phyloP scores from a whole-genome alignment of 1,284 basidiomycete species.

The Mycena citricolor region DNA sequence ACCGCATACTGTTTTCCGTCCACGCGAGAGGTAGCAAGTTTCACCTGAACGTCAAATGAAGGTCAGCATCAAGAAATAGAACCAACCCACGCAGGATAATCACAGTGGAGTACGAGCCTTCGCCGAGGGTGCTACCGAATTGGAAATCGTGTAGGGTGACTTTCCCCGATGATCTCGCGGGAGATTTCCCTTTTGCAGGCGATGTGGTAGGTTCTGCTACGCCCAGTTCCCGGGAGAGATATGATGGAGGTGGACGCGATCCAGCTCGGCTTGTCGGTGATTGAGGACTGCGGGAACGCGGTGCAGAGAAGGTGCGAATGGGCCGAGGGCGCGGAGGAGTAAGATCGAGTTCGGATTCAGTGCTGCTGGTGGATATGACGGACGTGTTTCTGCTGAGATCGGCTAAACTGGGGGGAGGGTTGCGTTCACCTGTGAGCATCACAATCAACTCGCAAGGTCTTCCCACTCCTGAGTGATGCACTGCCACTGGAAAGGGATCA shows the following conservation, averaged over 20 bases:
- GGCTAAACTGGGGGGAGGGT: conserved; percentile 46
- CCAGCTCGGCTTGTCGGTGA: conserved; percentile 42
- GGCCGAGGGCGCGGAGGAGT: conserved; percentile 56
- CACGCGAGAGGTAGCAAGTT: conserved; percentile 52
- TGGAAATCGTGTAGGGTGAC: conserved; percentile 61
- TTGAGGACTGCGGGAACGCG: conserved; percentile 55
- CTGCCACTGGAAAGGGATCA: too few relatives aligned
- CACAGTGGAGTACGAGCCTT: conserved; percentile 80
- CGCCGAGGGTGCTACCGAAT: conserved; percentile 70
- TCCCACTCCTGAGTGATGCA: too few relatives aligned
- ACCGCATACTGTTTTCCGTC: conserved; percentile 71
- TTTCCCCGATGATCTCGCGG: conserved; percentile 47
- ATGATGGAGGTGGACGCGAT: conserved; percentile 49
- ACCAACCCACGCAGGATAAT: conserved; percentile 26
- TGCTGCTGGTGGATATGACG: conserved; percentile 69
- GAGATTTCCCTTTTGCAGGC: conserved; percentile 33
- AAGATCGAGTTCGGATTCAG: conserved; percentile 42
- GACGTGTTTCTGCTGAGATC: conserved; percentile 74
- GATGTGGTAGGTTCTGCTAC: conserved; percentile 37
- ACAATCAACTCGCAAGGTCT: too few relatives aligned
- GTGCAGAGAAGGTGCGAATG: conserved; percentile 64
- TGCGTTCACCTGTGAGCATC: too few relatives aligned
- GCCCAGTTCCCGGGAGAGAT: conserved; percentile 61
- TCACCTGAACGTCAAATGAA: conserved; percentile 46
- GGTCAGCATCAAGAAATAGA: conserved; percentile 12